These are phyloP conservation scores for Truncatella angustata DNA, from an alignment of 2,329 filamentous ascomycete species.

Conservation along the genomic window DNA sequence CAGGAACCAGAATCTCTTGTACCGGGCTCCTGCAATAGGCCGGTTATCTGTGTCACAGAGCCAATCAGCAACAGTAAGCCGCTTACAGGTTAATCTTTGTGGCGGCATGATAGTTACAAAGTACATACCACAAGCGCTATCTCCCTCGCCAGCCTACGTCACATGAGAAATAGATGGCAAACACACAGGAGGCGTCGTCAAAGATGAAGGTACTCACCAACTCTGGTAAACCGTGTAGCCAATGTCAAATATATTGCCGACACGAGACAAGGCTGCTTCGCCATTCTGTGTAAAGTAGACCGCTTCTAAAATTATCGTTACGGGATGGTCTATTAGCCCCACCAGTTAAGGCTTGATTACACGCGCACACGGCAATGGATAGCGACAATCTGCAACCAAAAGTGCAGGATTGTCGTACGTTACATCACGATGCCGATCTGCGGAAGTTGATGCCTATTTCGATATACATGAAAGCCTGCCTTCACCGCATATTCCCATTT, in stretches of 20 bases:
- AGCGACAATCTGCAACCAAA: background rate
- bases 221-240: background rate
- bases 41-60: slow-evolving; percentile 12
- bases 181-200: slow-evolving; percentile 1
- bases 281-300: background rate
- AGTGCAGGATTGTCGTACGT: background rate
- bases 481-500: background rate
- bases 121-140: slow-evolving; percentile 26
- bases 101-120: slow-evolving; percentile 9
- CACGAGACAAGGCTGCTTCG: slow-evolving; percentile 1
- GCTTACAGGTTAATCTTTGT: slow-evolving; percentile 20
- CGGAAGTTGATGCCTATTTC: no score
- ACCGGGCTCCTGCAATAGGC: slow-evolving; percentile 12
- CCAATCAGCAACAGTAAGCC: slow-evolving; percentile 21
- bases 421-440: background rate
- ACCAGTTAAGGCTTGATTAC: slow-evolving; percentile 1
- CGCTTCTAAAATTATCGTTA: slow-evolving; percentile 2
- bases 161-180: background rate
- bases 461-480: no score
- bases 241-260: background rate
- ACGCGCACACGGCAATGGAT: background rate
- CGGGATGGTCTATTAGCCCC: background rate
- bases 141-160: background rate
- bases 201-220: background rate
- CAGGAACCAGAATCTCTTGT: slow-evolving; percentile 14